Base-by-base conservation (phyloP, 805 yeast genomes). In the Pichia eremophila region DNA sequence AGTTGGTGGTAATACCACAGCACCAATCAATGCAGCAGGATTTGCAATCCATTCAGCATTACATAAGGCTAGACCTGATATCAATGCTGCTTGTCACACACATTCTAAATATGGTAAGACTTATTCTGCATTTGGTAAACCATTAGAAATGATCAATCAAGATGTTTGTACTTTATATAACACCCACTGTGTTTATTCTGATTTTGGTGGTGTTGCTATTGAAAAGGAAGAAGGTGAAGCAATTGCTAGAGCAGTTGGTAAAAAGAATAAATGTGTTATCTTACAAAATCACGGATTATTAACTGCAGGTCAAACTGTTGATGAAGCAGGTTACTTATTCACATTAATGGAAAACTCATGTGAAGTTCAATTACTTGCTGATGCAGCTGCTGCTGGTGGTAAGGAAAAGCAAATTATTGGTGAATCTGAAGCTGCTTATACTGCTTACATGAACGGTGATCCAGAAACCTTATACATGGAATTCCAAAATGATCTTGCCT, bases 201-300 rank as follows among this genome's bases (percentile, higher is more conserved):
- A 78, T 59, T 85, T 84, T 62, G 93, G 93, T 31, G 95, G 95
- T 38, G 85, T 85, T 47, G 95, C 88, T 0, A 55, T 83, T 28
- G 85, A 81, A 54, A 69, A 65, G 22, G 77, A 73, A 44, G 90
- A 83, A 61, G 89, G 89, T 29, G 57, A 62, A 41, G 73, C 71
- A 41, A 73, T 83, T 47, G 88, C 89, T 7, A 62, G 65, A 32
- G 80, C 85, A 1, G 63, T 81, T 31, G 87, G 86, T 8, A 66
- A 73, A 48, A 78, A 77, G 37, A 74, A 75, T 53, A 78, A 73
- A 18, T 72, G 78, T 42, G 36, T 54, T 22, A 79, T 83, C 53
- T 66, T 83, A 54, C 83, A 77, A 61, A 83, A 83, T 68, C 91
- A 83, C 60, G 90, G 91, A 29, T 70, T 83, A 34, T 62, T 83